These are phyloP conservation scores for Morella rubra DNA, from an alignment of 306 rosid species.

Conservation along the genomic window DNA sequence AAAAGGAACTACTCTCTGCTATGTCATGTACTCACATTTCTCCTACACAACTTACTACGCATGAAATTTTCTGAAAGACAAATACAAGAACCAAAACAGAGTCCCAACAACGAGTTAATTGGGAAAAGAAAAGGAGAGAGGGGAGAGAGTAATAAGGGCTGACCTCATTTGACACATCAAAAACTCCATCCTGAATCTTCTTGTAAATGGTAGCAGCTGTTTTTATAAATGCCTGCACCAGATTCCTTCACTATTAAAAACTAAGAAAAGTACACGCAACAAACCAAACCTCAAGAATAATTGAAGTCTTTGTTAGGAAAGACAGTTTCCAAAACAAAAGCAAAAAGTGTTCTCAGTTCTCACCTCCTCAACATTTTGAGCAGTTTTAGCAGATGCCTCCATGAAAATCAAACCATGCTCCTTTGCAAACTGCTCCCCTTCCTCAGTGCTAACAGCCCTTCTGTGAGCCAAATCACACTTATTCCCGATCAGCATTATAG, in stretches of 20 bases:
- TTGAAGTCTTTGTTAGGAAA: background rate
- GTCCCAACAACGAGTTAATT: background rate
- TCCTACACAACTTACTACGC: conserved; percentile 1
- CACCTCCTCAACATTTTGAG: conserved; percentile 99
- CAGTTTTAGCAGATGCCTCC: conserved; percentile 99
- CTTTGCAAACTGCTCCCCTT: conserved; percentile 98
- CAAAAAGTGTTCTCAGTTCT: conserved; percentile 29
- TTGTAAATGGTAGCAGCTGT: conserved; percentile 93
- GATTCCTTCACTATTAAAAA: background rate
- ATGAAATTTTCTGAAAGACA: background rate
- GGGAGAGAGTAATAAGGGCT: conserved; percentile 20
- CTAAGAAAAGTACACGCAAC: conserved; percentile 20
- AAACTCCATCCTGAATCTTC: conserved; percentile 94
- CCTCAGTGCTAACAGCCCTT: conserved; percentile 99
- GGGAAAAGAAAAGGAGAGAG: background rate
- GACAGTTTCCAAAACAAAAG: background rate
- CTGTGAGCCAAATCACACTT: conserved; percentile 97
- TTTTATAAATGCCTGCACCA: conserved; percentile 81
- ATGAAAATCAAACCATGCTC: conserved; percentile 91
- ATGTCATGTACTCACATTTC: background rate
- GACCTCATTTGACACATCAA: conserved; percentile 98
- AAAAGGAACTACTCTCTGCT: background rate
- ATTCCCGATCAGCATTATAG: conserved; percentile 92
- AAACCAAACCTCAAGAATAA: conserved; percentile 13
- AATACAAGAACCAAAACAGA: background rate